phyloP scores from a whole-genome alignment of 179 eudicot genomes.

The Silene noctiflora region DNA sequence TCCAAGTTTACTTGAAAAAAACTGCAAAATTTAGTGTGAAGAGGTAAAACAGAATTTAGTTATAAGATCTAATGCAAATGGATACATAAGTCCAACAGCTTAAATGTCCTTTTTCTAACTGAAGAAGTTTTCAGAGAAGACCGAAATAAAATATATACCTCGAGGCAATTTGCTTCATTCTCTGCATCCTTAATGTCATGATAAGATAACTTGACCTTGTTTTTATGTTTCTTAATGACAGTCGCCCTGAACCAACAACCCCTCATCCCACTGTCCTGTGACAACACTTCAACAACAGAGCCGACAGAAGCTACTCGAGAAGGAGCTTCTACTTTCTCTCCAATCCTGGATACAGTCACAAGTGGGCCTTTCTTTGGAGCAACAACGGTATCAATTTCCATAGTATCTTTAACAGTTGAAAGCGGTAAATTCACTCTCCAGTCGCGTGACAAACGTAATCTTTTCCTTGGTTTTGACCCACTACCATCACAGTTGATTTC shows the following conservation, averaged over 20 bases:
- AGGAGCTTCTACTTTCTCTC: slow-evolving; percentile 6
- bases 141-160: slow-evolving; percentile 38
- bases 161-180: slow-evolving; percentile 55
- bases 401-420: slow-evolving; percentile 10
- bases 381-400: slow-evolving; percentile 13
- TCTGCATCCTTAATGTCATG: slow-evolving; percentile 63
- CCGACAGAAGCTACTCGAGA: slow-evolving; percentile 37
- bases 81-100: too few species aligned
- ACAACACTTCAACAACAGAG: slow-evolving; percentile 65
- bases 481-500: not conserved
- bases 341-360: slow-evolving; percentile 22
- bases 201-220: slow-evolving; percentile 72
- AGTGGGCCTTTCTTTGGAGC: slow-evolving; percentile 15
- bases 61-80: too few species aligned
- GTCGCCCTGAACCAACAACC: slow-evolving; percentile 85
- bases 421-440: slow-evolving; percentile 24
- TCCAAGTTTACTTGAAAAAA: too few species aligned
- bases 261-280: slow-evolving; percentile 89
- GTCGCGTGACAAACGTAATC: slow-evolving; percentile 46
- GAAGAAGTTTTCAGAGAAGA: not conserved
- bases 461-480: slow-evolving; percentile 53
- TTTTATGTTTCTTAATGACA: slow-evolving; percentile 57
- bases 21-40: too few species aligned
- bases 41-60: too few species aligned
- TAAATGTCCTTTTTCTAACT: too few species aligned